Conservation (phyloP, 331 rosid species). For the Quercus lobata region DNA sequence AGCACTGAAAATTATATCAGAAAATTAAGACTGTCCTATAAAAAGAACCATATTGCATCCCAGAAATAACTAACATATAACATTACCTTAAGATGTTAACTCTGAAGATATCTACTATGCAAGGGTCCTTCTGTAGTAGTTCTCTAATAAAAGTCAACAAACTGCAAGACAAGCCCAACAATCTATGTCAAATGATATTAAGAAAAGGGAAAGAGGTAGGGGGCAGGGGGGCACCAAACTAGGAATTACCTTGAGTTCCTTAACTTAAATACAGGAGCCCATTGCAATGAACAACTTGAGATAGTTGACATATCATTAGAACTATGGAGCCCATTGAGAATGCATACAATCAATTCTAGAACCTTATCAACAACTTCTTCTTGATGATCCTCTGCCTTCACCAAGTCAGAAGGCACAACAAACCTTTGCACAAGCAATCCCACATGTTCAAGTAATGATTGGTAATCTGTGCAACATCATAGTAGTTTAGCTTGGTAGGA, state of each 20-base stretch:
- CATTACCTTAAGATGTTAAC: conserved; percentile 60
- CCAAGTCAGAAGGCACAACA: conserved; percentile 35
- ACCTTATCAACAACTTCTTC: conserved; percentile 44
- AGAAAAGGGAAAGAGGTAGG: neutral
- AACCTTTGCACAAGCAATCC: conserved; percentile 37
- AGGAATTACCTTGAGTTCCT: conserved; percentile 52
- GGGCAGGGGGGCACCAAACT: neutral
- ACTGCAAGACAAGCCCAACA: conserved; percentile 44
- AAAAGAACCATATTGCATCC: conserved; percentile 10
- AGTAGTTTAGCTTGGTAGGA: conserved; percentile 17
- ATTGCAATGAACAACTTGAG: conserved; percentile 57
- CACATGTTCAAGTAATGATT: conserved; percentile 52
- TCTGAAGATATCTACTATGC: conserved; percentile 41
- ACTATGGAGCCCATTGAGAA: conserved; percentile 63
- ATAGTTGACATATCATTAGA: conserved; percentile 35
- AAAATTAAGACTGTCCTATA: conserved; percentile 19
- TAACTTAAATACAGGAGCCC: conserved; percentile 73
- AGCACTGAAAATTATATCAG: conserved; percentile 46
- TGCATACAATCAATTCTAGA: conserved; percentile 59
- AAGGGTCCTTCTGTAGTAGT: conserved; percentile 49
- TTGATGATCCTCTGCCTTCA: conserved; percentile 35
- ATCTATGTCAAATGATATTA: conserved; percentile 20
- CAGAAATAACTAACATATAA: conserved; percentile 3
- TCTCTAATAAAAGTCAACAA: conserved; percentile 57
- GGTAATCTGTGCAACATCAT: conserved; percentile 53